These are phyloP conservation scores for Pichia sp. DNA, from an alignment of 1,139 yeast genomes.

Conservation along the genomic window DNA sequence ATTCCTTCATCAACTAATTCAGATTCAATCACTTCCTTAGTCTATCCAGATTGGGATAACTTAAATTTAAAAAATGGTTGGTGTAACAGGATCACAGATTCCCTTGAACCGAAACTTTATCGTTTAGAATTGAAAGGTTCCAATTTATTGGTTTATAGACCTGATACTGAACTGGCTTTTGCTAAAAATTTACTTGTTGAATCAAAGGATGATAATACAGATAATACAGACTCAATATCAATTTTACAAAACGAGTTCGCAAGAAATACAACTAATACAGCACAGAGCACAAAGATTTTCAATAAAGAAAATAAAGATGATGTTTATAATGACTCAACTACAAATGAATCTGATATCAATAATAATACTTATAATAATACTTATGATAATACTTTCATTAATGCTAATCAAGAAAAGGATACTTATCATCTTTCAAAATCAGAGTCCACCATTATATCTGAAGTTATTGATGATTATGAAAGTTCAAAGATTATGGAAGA, in stretches of 20 bases:
- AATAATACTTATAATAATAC: background rate
- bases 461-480: slow-evolving; percentile 10
- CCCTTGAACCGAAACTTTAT: slow-evolving; percentile 38
- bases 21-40: slow-evolving; percentile 10
- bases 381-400: background rate
- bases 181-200: slow-evolving; percentile 37
- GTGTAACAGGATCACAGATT: slow-evolving; percentile 40
- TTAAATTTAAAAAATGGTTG: slow-evolving; percentile 39
- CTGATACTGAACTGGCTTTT: slow-evolving; percentile 39
- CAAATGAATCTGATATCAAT: background rate
- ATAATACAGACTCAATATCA: background rate
- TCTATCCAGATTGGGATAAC: slow-evolving; percentile 30
- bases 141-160: slow-evolving; percentile 48
- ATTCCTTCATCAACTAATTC: background rate
- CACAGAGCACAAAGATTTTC: background rate
- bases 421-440: background rate
- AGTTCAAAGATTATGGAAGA: background rate
- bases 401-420: no score
- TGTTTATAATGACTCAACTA: background rate
- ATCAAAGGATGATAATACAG: background rate
- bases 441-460: slow-evolving; percentile 2
- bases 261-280: slow-evolving; percentile 7
- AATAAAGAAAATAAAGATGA: background rate
- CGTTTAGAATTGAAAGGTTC: slow-evolving; percentile 66
- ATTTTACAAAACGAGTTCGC: slow-evolving; percentile 9